Conservation (phyloP, 2,329 filamentous ascomycete genomes). For the Diaporthe citrichinensis region DNA sequence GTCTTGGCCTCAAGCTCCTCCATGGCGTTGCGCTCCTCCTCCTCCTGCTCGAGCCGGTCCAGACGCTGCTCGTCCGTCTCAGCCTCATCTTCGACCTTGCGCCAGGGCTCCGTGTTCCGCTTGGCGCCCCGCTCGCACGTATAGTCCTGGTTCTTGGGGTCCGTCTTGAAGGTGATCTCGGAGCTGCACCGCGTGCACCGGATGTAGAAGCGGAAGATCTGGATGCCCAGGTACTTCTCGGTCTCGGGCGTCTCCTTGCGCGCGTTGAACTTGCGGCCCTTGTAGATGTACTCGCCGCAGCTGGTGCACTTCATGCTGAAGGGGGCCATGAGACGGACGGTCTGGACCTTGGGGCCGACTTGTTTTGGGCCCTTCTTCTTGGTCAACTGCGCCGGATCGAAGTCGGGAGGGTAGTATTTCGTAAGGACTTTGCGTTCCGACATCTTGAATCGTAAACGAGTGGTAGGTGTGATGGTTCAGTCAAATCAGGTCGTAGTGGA, state of each 20-base stretch:
- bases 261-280: constrained; percentile 95
- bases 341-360: constrained; percentile 84
- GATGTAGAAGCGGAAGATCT: constrained; percentile 92
- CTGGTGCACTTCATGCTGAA: constrained; percentile 81
- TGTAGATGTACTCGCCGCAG: constrained; percentile 84
- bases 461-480: neutral
- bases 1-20: constrained; percentile 95
- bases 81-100: constrained; percentile 77
- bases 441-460: constrained; percentile 62
- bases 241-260: constrained; percentile 91
- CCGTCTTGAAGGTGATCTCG: constrained; percentile 94
- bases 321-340: constrained; percentile 91
- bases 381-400: constrained; percentile 87
- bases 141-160: constrained; percentile 93
- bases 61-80: constrained; percentile 85
- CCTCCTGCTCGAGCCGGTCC: constrained; percentile 81
- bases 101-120: constrained; percentile 94
- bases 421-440: constrained; percentile 86
- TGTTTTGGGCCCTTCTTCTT: constrained; percentile 77
- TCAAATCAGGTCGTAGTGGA: neutral
- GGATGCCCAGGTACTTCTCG: constrained; percentile 89
- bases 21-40: constrained; percentile 90
- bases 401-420: constrained; percentile 81
- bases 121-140: constrained; percentile 83
- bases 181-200: constrained; percentile 87